Conservation (phyloP, 768 basidiomycete genomes). For the Mycena haematopus region DNA sequence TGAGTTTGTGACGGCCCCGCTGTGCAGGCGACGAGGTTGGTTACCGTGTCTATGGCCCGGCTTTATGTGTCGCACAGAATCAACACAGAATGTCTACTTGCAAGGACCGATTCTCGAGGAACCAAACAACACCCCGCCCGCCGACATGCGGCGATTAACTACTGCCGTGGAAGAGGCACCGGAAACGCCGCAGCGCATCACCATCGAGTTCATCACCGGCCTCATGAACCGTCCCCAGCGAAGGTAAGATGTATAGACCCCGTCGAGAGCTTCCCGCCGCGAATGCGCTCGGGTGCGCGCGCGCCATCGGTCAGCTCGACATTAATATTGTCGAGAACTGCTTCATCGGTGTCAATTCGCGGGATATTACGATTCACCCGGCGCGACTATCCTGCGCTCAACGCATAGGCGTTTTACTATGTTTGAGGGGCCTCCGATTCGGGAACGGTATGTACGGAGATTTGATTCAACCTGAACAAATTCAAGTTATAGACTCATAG, state of each 20-base stretch:
- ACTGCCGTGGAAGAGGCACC: constrained; percentile 84
- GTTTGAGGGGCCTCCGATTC: too few species aligned
- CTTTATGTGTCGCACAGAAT: constrained; percentile 2
- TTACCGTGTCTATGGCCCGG: constrained; percentile 4
- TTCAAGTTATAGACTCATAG: too few species aligned
- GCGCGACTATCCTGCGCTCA: constrained; percentile 91
- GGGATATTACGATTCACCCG: constrained; percentile 99
- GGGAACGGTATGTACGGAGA: too few species aligned
- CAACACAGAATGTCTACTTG: constrained; percentile 87
- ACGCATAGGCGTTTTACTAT: too few species aligned
- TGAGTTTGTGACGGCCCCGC: constrained; percentile 96
- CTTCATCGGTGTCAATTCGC: constrained; percentile 98
- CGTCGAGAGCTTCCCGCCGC: constrained; percentile 92
- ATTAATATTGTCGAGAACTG: constrained; percentile 99
- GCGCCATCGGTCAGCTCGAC: constrained; percentile 96
- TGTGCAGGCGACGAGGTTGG: constrained; percentile 93
- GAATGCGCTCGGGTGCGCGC: constrained; percentile 91
- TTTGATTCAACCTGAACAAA: too few species aligned
- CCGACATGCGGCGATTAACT: constrained; percentile 99
- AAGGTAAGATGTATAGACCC: constrained; percentile 78
- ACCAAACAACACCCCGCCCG: constrained; percentile 91
- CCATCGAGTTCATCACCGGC: constrained; percentile 86
- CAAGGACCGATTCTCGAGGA: constrained; percentile 98
- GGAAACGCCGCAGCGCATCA: constrained; percentile 73
- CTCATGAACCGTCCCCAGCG: constrained; percentile 68